Evolutionary conservation across 768 basidiomycete genomes (phyloP).

Genomic region (Trametes villosa): DNA sequence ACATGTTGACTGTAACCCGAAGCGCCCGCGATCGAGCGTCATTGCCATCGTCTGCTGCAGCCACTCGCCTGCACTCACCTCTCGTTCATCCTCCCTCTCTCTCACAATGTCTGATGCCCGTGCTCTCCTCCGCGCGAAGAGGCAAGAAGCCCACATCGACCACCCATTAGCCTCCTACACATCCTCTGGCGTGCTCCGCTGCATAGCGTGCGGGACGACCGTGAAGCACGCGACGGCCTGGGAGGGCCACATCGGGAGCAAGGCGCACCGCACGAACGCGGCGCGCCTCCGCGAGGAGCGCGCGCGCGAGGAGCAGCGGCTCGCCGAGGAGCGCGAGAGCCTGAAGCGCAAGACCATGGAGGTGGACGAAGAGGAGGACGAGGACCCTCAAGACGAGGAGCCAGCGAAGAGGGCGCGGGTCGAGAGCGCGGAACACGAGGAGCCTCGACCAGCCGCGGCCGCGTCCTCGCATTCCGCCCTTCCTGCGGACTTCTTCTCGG

Average conservation of each 20-base stretch:
- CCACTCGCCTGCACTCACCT: background rate
- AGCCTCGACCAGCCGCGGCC: constrained; percentile 23
- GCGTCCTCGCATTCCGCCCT: constrained; percentile 38
- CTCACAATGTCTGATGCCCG: constrained; percentile 75
- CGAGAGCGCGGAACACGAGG: constrained; percentile 7
- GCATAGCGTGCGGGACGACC: constrained; percentile 59
- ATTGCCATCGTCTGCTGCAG: too few species aligned
- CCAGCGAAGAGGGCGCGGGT: constrained; percentile 28
- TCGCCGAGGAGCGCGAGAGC: constrained; percentile 42
- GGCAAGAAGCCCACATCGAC: constrained; percentile 70
- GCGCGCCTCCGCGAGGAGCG: constrained; percentile 59
- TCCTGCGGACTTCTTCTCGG: constrained; percentile 82
- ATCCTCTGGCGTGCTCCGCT: constrained; percentile 68
- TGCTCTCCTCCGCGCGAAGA: constrained; percentile 81
- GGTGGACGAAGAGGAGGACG: constrained; percentile 36
- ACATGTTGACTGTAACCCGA: constrained; percentile 1
- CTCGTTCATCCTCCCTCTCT: background rate
- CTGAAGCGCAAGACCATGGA: constrained; percentile 41
- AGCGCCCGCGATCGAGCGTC: constrained; percentile 10
- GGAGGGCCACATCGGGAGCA: constrained; percentile 86
- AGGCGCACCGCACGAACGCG: constrained; percentile 72
- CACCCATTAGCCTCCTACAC: constrained; percentile 79
- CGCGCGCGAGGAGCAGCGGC: constrained; percentile 39
- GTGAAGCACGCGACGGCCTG: constrained; percentile 84
- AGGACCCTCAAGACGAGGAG: constrained; percentile 4